A percentile compares a stretch with the other conserved stretches of the same genome.
These are phyloP conservation scores for Phytophthora uliginosa DNA, from an alignment of 352 stramenopile genomes.

Conservation along the genomic window DNA sequence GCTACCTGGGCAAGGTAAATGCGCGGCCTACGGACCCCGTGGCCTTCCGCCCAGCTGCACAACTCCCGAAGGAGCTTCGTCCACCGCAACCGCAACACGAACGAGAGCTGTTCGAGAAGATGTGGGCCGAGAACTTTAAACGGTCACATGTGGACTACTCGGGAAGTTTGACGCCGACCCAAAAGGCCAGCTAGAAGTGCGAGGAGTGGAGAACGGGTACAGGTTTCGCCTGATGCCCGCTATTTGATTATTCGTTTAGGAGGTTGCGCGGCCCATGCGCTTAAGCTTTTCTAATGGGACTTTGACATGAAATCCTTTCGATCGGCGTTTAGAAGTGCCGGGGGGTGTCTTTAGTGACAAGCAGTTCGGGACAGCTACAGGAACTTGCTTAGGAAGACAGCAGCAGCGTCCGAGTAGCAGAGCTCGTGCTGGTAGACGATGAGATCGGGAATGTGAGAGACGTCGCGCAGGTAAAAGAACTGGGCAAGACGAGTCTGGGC, in stretches of 20 bases:
- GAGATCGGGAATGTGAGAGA: constrained; percentile 80
- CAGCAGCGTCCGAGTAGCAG: constrained; percentile 32
- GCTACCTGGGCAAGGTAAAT: constrained; percentile 85
- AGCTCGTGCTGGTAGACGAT: constrained; percentile 83
- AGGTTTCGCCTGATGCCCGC: constrained; percentile 4
- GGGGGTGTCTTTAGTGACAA: neutral
- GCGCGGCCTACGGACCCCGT: constrained; percentile 71
- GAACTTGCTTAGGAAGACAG: constrained; percentile 21
- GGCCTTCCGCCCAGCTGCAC: constrained; percentile 71
- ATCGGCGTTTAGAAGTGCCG: neutral
- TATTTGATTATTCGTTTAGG: constrained; percentile 49
- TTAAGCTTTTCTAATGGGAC: constrained; percentile 30
- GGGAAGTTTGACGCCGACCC: constrained; percentile 14
- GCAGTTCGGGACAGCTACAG: constrained; percentile 5
- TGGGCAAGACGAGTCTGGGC: constrained; percentile 48
- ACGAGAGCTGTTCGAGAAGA: constrained; percentile 96
- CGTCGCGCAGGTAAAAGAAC: constrained; percentile 78
- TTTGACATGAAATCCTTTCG: constrained; percentile 28
- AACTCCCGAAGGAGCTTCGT: constrained; percentile 89
- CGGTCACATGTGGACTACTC: constrained; percentile 87
- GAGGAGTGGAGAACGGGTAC: constrained; percentile 22
- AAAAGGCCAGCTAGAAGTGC: constrained; percentile 32
- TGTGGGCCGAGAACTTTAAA: constrained; percentile 98
- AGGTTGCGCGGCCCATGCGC: constrained; percentile 25
- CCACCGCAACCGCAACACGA: constrained; percentile 95